Evolutionary conservation across 2,329 filamentous ascomycete genomes (phyloP).

Genomic region (Cercospora citrullina): DNA sequence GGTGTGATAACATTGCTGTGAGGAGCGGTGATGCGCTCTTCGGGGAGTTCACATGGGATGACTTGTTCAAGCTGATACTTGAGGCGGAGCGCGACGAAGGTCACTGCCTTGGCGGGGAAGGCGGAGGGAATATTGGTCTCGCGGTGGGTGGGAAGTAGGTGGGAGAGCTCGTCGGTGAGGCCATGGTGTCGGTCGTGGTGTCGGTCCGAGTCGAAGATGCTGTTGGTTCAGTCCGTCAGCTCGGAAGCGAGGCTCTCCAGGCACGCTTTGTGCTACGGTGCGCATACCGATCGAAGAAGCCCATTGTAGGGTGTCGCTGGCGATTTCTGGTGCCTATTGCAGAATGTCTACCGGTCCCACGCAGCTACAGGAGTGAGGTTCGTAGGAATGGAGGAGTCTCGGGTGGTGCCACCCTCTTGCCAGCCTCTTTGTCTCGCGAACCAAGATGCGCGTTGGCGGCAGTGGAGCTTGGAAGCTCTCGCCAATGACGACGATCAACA

Average conservation of each 20-base stretch:
- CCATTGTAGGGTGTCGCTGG: conserved; percentile 7
- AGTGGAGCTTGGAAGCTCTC: not conserved
- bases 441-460: not conserved
- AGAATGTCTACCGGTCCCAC: not conserved
- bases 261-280: not conserved
- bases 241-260: not conserved
- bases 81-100: conserved; percentile 82
- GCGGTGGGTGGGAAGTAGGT: conserved; percentile 64
- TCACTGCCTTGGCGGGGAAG: conserved; percentile 76
- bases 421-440: conserved; percentile 1
- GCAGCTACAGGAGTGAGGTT: not conserved
- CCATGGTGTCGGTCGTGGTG: conserved; percentile 41
- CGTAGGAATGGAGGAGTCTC: not conserved
- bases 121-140: conserved; percentile 60
- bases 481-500: conserved; percentile 3
- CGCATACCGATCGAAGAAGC: conserved; percentile 18
- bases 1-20: conserved; percentile 84
- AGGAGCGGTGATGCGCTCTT: conserved; percentile 69
- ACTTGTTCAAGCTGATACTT: conserved; percentile 89
- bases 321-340: not conserved
- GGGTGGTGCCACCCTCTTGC: not conserved
- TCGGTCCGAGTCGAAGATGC: conserved; percentile 32
- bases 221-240: not conserved
- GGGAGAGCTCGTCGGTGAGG: conserved; percentile 46
- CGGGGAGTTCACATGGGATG: conserved; percentile 85